Conservation (phyloP, 441 rosid species). For the Aleurites moluccanus region DNA sequence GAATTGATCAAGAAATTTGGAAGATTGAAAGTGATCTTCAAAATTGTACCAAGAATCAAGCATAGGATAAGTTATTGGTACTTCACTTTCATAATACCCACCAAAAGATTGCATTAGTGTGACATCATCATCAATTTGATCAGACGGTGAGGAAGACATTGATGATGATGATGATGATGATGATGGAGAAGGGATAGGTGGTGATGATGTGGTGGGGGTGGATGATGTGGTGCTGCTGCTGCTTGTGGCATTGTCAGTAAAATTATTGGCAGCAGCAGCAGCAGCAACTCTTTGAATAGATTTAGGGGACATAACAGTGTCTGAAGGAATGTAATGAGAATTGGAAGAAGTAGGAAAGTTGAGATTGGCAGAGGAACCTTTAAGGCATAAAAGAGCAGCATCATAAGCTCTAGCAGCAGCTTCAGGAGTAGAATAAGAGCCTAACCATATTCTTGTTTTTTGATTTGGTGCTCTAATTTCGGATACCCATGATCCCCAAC, state of each 20-base stretch:
- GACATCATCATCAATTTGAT: constrained; percentile 57
- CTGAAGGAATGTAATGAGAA: constrained; percentile 38
- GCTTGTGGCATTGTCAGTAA: constrained; percentile 28
- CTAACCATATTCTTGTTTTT: constrained; percentile 92
- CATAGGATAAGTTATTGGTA: constrained; percentile 12
- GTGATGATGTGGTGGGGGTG: constrained; percentile 28
- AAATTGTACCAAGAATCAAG: constrained; percentile 46
- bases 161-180: constrained; percentile 32
- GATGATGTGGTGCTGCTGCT: constrained; percentile 25
- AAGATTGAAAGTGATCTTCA: constrained; percentile 36
- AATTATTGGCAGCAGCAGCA: constrained; percentile 64
- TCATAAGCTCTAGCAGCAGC: constrained; percentile 98
- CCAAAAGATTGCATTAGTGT: constrained; percentile 40
- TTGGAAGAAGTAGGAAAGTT: constrained; percentile 65
- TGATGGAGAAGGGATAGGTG: constrained; percentile 35
- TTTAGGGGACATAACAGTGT: constrained; percentile 71
- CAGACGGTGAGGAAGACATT: constrained; percentile 40
- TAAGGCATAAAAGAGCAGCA: constrained; percentile 88
- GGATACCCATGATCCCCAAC: constrained; percentile 99
- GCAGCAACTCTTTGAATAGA: constrained; percentile 88
- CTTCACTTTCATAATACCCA: constrained; percentile 3
- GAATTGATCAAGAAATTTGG: constrained; percentile 48
- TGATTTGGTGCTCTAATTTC: constrained; percentile 96
- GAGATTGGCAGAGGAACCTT: constrained; percentile 80
- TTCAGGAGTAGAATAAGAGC: constrained; percentile 91